Percentiles rank a stretch among this genome's conserved stretches.
phyloP scores from a whole-genome alignment of 1,284 basidiomycete genomes.

The Ganoderma lingzhi region DNA sequence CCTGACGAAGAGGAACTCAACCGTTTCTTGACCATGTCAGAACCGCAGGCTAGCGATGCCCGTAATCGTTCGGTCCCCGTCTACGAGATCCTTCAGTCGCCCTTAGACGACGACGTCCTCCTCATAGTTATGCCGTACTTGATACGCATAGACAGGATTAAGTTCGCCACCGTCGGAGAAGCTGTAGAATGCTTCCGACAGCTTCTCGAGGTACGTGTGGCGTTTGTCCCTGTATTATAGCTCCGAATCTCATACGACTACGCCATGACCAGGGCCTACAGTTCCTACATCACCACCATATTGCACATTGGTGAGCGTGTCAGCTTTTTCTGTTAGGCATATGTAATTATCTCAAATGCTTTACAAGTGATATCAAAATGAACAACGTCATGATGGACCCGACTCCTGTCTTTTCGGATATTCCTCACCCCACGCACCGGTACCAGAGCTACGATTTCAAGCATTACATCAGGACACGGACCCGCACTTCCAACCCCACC shows the following conservation, averaged over 20 bases:
- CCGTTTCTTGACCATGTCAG: conserved; percentile 8
- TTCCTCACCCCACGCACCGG: neutral
- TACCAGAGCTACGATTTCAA: neutral
- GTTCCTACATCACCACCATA: neutral
- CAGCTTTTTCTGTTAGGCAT: neutral
- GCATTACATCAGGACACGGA: conserved; percentile 14
- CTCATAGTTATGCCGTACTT: conserved; percentile 41
- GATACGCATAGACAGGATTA: conserved; percentile 29
- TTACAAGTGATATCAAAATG: neutral
- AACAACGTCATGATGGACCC: neutral
- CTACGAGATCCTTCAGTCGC: conserved; percentile 34
- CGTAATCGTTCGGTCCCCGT: conserved; percentile 41
- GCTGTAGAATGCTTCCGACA: conserved; percentile 40
- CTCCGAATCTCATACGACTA: neutral
- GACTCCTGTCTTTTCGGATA: neutral
- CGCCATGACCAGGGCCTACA: neutral
- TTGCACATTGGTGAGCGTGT: neutral
- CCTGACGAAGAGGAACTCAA: neutral
- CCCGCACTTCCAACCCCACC: conserved; percentile 38
- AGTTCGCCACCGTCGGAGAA: conserved; percentile 39
- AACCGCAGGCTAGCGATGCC: conserved; percentile 28
- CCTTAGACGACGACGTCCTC: conserved; percentile 19
- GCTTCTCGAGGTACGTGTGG: conserved; percentile 37
- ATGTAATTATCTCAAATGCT: neutral
- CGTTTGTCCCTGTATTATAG: neutral